Percentiles rank a stretch among this genome's conserved stretches.
Evolutionary conservation across 2,329 filamentous ascomycete species (phyloP).

Genomic region (Venturia asperata): DNA sequence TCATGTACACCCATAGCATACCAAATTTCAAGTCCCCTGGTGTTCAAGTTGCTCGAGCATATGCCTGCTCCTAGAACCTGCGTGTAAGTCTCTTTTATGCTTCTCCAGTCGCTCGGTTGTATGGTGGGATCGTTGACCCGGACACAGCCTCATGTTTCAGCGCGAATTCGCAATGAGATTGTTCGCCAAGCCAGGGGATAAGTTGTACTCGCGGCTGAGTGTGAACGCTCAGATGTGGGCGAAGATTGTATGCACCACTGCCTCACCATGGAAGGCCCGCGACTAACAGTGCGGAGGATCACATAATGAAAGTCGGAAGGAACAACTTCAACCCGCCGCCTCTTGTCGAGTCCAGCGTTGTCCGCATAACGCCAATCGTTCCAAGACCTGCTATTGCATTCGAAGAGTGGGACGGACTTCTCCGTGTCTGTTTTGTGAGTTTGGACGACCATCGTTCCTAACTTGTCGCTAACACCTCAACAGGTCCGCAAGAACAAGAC

Average conservation of each 20-base stretch:
- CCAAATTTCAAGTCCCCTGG: conserved; percentile 81
- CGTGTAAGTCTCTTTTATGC: conserved; percentile 36
- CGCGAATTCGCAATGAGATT: conserved; percentile 87
- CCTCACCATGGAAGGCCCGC: neutral
- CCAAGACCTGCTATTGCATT: conserved; percentile 83
- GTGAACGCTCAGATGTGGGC: conserved; percentile 95
- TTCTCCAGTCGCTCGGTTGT: too few relatives aligned
- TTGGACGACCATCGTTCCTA: conserved; percentile 52
- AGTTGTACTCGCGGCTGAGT: conserved; percentile 80
- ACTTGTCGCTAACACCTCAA: conserved; percentile 37
- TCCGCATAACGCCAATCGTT: conserved; percentile 79
- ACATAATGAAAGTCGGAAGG: conserved; percentile 86
- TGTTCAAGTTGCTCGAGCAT: conserved; percentile 81
- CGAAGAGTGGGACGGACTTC: conserved; percentile 88
- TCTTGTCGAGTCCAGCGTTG: conserved; percentile 83
- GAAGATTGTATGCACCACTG: conserved; percentile 31
- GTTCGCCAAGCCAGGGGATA: conserved; percentile 79
- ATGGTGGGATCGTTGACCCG: too few relatives aligned
- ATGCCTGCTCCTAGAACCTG: conserved; percentile 74
- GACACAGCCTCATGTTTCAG: conserved; percentile 73
- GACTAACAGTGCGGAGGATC: conserved; percentile 39
- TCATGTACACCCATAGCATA: conserved; percentile 36
- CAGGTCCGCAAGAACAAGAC: conserved; percentile 38
- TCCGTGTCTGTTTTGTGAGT: conserved; percentile 73
- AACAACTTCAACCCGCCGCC: conserved; percentile 97